Conservation (phyloP, 2,329 filamentous ascomycete genomes). For the Monilinia fructigena region DNA sequence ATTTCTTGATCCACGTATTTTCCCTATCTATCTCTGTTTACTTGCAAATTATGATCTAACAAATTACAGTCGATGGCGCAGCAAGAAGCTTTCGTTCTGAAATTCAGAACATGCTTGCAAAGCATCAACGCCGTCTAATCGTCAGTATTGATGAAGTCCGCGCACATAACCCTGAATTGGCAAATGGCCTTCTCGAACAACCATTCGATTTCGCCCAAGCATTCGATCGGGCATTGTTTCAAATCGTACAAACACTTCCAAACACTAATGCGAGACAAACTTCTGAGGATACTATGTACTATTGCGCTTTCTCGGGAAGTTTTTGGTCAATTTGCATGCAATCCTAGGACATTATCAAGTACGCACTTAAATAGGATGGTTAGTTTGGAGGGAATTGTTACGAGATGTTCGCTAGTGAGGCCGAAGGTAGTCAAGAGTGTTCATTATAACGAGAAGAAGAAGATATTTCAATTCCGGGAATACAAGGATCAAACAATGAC, state of each 20-base stretch:
- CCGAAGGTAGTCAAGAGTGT: conserved; percentile 99
- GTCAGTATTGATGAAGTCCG: conserved; percentile 90
- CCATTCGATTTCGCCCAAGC: conserved; percentile 88
- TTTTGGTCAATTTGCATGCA: conserved; percentile 96
- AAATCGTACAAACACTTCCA: conserved; percentile 78
- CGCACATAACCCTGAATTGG: conserved; percentile 79
- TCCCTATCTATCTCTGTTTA: conserved; percentile 10
- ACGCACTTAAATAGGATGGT: conserved; percentile 94
- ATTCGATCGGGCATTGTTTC: conserved; percentile 87
- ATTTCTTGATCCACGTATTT: conserved; percentile 88
- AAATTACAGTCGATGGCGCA: conserved; percentile 30
- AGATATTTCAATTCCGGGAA: conserved; percentile 83
- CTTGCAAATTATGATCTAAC: conserved; percentile 30
- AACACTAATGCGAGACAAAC: conserved; percentile 74
- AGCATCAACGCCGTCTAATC: conserved; percentile 61
- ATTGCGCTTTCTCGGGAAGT: conserved; percentile 94
- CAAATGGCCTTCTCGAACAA: conserved; percentile 71
- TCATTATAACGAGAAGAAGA: conserved; percentile 86
- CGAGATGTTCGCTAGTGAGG: conserved; percentile 88
- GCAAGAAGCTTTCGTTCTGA: conserved; percentile 77
- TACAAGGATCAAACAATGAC: conserved; percentile 98
- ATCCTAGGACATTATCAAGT: conserved; percentile 87
- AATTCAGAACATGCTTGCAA: conserved; percentile 75
- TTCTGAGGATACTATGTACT: conserved; percentile 79
- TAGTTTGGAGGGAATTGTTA: conserved; percentile 95